Base-by-base conservation (phyloP, 1,139 yeast species). In the Debaryomyces sp. region DNA sequence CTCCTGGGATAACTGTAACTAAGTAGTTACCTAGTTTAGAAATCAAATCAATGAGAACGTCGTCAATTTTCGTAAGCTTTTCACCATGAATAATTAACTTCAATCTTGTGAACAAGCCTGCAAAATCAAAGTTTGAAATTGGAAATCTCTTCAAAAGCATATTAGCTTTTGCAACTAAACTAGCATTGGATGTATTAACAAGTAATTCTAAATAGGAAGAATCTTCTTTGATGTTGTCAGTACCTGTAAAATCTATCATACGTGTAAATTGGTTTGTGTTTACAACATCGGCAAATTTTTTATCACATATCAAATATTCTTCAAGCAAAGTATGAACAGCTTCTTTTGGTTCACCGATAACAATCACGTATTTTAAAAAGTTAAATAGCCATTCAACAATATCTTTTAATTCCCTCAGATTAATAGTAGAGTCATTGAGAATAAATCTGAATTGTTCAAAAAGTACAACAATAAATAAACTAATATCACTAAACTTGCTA, bases 391-490 rank as follows among this genome's bases (percentile, higher is more conserved):
- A 89, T 33, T 63, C 58, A 3, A 70, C 56, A 13, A 68, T 60
- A 6, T 57, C n/a, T 4, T 59, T 59, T 6, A 59, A 54, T 38
- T 62, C 55, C 2, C 60, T 58, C 1, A 59, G 49, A 1, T 59
- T 55, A 22, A 70, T 62, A 3, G 57, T 57, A 5, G 71, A 71
- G 21, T 37, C 44, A n/a, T 49, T 50, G 12, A 62, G 49, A 12
- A 82, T 78, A 61, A 77, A 88, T 48, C 78, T 74, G 67, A 86
- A 81, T 63, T 92, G 98, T 55, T 92, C 97, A 44, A 83, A 65
- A 5, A 90, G 60, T 0, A 87, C 82, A 38, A 87, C 78, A 1
- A 82, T 62, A 50, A 90, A 82, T 0, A 95, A 87, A 58, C 96
- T 88, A 13, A 85, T 53, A 6, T 67, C 70, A 12, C 66, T 52